Conservation (phyloP, 805 yeast genomes). For the Alloascoidea hylecoeti region DNA sequence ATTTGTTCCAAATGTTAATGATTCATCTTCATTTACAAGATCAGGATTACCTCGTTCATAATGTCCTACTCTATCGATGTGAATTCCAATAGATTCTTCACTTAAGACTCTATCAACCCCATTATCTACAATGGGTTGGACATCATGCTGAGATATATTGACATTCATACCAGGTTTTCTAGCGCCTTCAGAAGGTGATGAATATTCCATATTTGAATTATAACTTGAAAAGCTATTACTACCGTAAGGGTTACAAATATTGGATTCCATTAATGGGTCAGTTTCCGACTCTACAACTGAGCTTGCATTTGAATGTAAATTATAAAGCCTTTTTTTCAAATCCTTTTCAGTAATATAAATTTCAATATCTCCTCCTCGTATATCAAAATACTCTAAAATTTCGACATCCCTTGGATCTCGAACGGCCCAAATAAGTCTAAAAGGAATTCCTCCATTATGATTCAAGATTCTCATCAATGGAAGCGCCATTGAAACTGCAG, state of each 20-base stretch:
- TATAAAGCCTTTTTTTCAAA: not conserved
- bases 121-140: not conserved
- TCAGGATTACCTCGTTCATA: no score
- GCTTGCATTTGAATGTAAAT: not conserved
- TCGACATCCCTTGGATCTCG: conserved; percentile 12
- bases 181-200: not conserved
- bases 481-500: conserved; percentile 54
- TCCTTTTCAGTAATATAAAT: conserved; percentile 31
- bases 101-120: not conserved
- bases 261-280: not conserved
- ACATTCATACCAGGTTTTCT: not conserved
- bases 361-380: conserved; percentile 27
- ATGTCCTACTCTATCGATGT: no score
- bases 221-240: not conserved
- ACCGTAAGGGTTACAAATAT: no score
- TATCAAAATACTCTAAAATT: conserved; percentile 58
- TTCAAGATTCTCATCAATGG: conserved; percentile 16
- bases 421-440: conserved; percentile 1
- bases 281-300: not conserved
- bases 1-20: not conserved
- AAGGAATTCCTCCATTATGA: conserved; percentile 1
- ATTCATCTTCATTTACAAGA: not conserved
- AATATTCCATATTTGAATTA: not conserved
- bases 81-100: no score
- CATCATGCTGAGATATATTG: not conserved